Conservation (phyloP, 2,329 filamentous ascomycete genomes). For the Nemania sp. region DNA sequence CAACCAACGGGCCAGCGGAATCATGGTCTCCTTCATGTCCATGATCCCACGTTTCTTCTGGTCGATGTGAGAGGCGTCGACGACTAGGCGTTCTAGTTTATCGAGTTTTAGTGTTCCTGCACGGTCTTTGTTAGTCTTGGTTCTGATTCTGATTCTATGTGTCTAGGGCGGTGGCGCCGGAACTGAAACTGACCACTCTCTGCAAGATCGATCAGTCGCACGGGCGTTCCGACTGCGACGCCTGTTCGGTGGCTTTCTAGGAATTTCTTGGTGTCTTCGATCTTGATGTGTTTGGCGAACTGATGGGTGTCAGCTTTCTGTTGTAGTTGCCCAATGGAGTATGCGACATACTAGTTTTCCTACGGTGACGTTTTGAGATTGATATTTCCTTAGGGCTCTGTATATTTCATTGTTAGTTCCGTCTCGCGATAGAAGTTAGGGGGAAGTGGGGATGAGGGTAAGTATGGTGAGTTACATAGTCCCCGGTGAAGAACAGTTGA, state of each 20-base stretch:
- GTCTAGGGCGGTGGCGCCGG: neutral
- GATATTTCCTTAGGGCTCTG: slow-evolving; percentile 75
- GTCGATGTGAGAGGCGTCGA: slow-evolving; percentile 92
- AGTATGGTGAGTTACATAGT: too few relatives aligned
- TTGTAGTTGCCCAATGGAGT: neutral
- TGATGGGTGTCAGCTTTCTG: slow-evolving; percentile 34
- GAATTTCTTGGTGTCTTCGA: slow-evolving; percentile 80
- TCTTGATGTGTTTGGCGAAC: slow-evolving; percentile 98
- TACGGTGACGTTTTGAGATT: slow-evolving; percentile 75
- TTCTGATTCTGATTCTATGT: too few relatives aligned
- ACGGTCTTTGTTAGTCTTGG: neutral
- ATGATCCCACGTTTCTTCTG: slow-evolving; percentile 91
- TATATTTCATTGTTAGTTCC: neutral
- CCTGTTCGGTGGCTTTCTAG: slow-evolving; percentile 72
- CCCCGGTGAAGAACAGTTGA: too few relatives aligned
- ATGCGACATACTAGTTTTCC: slow-evolving; percentile 69
- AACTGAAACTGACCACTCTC: slow-evolving; percentile 66
- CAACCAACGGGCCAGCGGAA: slow-evolving; percentile 77
- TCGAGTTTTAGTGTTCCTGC: slow-evolving; percentile 72
- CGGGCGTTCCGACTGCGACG: slow-evolving; percentile 88
- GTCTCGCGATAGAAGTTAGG: too few relatives aligned
- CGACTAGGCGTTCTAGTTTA: slow-evolving; percentile 75
- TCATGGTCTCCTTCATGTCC: slow-evolving; percentile 92
- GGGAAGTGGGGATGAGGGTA: too few relatives aligned
- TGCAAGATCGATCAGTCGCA: slow-evolving; percentile 78